phyloP scores from a whole-genome alignment of 1,284 basidiomycete genomes.

The Cryptococcus maquisensis region DNA sequence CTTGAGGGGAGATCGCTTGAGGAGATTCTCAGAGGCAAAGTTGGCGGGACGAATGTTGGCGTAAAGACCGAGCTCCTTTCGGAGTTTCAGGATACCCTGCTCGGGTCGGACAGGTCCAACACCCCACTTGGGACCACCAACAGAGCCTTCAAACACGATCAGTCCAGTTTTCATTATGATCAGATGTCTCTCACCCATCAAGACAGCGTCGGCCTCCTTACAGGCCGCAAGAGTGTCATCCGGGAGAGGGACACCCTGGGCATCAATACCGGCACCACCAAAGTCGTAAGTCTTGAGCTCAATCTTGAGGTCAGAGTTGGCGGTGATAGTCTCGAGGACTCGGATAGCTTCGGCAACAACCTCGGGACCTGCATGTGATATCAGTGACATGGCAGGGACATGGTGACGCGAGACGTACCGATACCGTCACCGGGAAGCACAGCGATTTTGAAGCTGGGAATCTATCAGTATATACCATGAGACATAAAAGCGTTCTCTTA shows the following conservation, averaged over 20 bases:
- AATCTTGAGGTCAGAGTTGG: slow-evolving; percentile 67
- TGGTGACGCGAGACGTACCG: slow-evolving; percentile 55
- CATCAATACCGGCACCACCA: slow-evolving; percentile 92
- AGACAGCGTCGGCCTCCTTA: slow-evolving; percentile 81
- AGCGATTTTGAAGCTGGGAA: slow-evolving; percentile 65
- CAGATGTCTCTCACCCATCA: slow-evolving; percentile 64
- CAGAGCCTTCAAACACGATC: slow-evolving; percentile 63
- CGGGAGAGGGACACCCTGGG: slow-evolving; percentile 76
- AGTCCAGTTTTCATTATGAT: background rate
- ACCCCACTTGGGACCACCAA: slow-evolving; percentile 99
- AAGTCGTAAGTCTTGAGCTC: slow-evolving; percentile 67
- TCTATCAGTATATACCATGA: background rate
- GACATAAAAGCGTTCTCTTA: slow-evolving; percentile 3
- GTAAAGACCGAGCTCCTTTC: slow-evolving; percentile 90
- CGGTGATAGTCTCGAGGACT: slow-evolving; percentile 74
- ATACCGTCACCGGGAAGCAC: slow-evolving; percentile 96
- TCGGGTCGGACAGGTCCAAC: slow-evolving; percentile 92
- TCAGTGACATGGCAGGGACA: background rate
- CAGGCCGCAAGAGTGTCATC: slow-evolving; percentile 80
- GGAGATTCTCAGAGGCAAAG: slow-evolving; percentile 85
- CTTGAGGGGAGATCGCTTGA: slow-evolving; percentile 89
- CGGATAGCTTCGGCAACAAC: slow-evolving; percentile 84
- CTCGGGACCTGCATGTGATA: slow-evolving; percentile 68
- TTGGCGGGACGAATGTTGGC: slow-evolving; percentile 97
- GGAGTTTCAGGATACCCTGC: slow-evolving; percentile 82